A percentile compares a stretch with the other conserved stretches of the same genome.
These are phyloP conservation scores for Blastobotrys terrestris DNA, from an alignment of 805 yeast genomes.

Conservation along the genomic window DNA sequence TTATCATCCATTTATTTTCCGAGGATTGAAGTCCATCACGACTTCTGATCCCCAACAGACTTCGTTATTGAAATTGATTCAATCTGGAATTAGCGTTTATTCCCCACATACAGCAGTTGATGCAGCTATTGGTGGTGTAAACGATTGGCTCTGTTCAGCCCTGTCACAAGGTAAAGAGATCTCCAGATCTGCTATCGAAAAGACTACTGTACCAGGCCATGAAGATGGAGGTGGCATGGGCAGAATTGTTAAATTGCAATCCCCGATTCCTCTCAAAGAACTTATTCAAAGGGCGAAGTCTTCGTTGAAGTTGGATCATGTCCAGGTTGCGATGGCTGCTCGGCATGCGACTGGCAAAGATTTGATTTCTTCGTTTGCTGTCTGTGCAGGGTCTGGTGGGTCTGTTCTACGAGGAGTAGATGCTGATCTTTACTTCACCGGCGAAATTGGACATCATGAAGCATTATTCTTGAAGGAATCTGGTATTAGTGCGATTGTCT, in stretches of 20 bases:
- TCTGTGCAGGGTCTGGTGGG: conserved; percentile 96
- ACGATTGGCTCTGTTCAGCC: conserved; percentile 80
- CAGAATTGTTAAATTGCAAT: conserved; percentile 47
- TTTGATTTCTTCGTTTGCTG: conserved; percentile 48
- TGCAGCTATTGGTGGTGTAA: conserved; percentile 88
- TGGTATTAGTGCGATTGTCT: conserved; percentile 66
- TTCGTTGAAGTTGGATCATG: conserved; percentile 43
- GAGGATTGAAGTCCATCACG: conserved; percentile 72
- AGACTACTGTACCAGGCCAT: conserved; percentile 34
- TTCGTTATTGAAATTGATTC: conserved; percentile 65
- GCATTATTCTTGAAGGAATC: conserved; percentile 62
- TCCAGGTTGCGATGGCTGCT: conserved; percentile 55
- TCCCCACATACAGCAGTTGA: conserved; percentile 96
- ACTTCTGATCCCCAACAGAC: conserved; percentile 73
- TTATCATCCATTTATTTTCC: conserved; percentile 91
- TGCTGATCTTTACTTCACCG: conserved; percentile 77
- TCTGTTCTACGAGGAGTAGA: conserved; percentile 51
- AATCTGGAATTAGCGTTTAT: conserved; percentile 79
- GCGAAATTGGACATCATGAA: conserved; percentile 94
- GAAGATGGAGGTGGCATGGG: conserved; percentile 66
- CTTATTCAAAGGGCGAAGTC: conserved; percentile 49
- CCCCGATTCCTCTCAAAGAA: conserved; percentile 38
- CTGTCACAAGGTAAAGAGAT: conserved; percentile 34
- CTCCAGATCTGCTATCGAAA: conserved; percentile 37
- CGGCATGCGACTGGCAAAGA: conserved; percentile 23